Conservation (phyloP, 139 green algal genomes). For the Chlamydomonas incerta region DNA sequence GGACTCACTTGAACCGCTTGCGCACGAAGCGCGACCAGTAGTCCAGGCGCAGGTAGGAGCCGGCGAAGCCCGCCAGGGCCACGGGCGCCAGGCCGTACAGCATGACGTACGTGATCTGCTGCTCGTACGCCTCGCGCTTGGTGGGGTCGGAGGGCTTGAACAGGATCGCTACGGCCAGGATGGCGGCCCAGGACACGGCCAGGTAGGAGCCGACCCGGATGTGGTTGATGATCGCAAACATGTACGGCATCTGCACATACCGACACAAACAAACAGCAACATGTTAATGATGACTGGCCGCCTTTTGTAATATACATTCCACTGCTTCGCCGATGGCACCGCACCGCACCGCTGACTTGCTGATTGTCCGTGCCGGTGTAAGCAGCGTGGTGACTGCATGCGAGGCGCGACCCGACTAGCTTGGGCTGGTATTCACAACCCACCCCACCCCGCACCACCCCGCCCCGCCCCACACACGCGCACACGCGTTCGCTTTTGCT, state of each 20-base stretch:
- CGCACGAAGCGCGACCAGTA: conserved; percentile 26
- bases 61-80: conserved; percentile 11
- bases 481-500: background rate
- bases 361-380: too few species aligned
- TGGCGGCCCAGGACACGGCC: conserved; percentile 13
- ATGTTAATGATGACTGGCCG: too few species aligned
- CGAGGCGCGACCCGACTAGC: too few species aligned
- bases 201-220: conserved; percentile 42
- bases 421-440: too few species aligned
- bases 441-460: background rate
- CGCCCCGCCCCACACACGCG: background rate
- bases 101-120: conserved; percentile 26
- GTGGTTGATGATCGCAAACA: conserved; percentile 42
- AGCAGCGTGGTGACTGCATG: too few species aligned
- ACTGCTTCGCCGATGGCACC: too few species aligned
- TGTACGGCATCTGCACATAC: conserved; percentile 31
- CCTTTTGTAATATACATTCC: too few species aligned
- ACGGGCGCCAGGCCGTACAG: conserved; percentile 35
- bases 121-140: background rate
- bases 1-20: conserved; percentile 26
- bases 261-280: background rate
- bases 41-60: conserved; percentile 7
- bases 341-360: too few species aligned
- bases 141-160: conserved; percentile 6
- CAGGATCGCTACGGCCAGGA: conserved; percentile 29